phyloP scores from a whole-genome alignment of 768 basidiomycete species.

The Strobilomyces dryophilus region DNA sequence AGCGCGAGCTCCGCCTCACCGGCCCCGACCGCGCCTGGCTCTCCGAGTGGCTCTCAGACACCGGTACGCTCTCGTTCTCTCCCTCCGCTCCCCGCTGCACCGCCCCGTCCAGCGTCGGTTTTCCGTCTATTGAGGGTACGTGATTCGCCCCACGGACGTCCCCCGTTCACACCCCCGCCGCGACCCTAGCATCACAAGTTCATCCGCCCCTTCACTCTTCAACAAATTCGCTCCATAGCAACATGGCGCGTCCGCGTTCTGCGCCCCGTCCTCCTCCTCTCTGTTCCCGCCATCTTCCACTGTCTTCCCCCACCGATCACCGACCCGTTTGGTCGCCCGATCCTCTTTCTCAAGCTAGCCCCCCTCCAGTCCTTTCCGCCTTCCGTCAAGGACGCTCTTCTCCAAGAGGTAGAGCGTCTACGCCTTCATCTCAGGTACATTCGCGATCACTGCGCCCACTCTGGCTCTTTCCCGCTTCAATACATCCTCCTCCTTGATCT shows the following conservation, averaged over 20 bases:
- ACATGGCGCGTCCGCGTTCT: constrained; percentile 47
- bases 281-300: constrained; percentile 34
- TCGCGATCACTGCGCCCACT: constrained; percentile 32
- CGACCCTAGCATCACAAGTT: constrained; percentile 59
- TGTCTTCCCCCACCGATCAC: constrained; percentile 51
- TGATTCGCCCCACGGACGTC: constrained; percentile 1
- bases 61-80: constrained; percentile 41
- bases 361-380: constrained; percentile 38
- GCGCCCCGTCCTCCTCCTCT: constrained; percentile 37
- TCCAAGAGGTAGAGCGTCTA: constrained; percentile 53
- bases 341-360: constrained; percentile 50
- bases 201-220: constrained; percentile 55
- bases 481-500: constrained; percentile 68
- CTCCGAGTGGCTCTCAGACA: constrained; percentile 61
- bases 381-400: constrained; percentile 38
- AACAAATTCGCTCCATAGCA: constrained; percentile 51
- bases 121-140: constrained; percentile 63
- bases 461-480: constrained; percentile 48
- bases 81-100: not conserved
- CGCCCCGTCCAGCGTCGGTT: constrained; percentile 38
- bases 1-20: constrained; percentile 52
- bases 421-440: constrained; percentile 52
- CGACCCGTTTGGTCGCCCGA: constrained; percentile 65
- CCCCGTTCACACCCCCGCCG: not conserved
- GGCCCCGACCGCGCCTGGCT: constrained; percentile 47